Conservation (phyloP, 2,329 filamentous ascomycete genomes). For the Pyrenophora tritici-repentis region DNA sequence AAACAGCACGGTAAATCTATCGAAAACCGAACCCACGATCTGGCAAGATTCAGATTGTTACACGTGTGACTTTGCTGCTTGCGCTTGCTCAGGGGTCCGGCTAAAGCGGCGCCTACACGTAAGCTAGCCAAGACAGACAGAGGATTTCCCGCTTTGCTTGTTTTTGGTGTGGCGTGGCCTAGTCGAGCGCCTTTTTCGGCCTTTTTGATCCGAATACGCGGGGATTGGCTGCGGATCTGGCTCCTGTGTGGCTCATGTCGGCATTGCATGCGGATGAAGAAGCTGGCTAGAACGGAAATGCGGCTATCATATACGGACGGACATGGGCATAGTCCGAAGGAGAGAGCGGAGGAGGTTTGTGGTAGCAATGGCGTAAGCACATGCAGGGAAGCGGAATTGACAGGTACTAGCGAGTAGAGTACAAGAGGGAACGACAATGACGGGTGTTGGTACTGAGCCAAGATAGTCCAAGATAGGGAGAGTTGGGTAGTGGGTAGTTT, state of each 20-base stretch:
- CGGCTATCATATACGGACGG: not conserved
- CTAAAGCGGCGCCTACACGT: constrained; percentile 17
- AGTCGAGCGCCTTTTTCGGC: constrained; percentile 2
- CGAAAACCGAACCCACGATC: too few species aligned
- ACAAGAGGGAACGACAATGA: too few species aligned
- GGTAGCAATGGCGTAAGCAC: not conserved
- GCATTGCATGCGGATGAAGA: not conserved
- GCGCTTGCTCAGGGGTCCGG: constrained; percentile 14
- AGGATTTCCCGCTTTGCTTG: constrained; percentile 16
- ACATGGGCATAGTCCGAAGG: not conserved
- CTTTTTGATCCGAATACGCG: constrained; percentile 4
- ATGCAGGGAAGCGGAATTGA: too few species aligned
- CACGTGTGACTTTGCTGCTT: too few species aligned
- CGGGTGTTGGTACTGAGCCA: not conserved
- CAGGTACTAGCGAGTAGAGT: too few species aligned
- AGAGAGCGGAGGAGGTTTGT: not conserved
- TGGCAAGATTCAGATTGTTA: too few species aligned
- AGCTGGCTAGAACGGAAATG: too few species aligned
- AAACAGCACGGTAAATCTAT: too few species aligned
- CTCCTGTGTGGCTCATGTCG: not conserved
- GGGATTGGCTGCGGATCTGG: not conserved
- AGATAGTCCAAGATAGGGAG: too few species aligned
- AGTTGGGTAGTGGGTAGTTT: too few species aligned
- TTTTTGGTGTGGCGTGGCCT: constrained; percentile 6
- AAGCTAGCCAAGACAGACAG: constrained; percentile 18